These are phyloP conservation scores for Auriscalpium vulgare DNA, from an alignment of 768 basidiomycete species.

Conservation along the genomic window DNA sequence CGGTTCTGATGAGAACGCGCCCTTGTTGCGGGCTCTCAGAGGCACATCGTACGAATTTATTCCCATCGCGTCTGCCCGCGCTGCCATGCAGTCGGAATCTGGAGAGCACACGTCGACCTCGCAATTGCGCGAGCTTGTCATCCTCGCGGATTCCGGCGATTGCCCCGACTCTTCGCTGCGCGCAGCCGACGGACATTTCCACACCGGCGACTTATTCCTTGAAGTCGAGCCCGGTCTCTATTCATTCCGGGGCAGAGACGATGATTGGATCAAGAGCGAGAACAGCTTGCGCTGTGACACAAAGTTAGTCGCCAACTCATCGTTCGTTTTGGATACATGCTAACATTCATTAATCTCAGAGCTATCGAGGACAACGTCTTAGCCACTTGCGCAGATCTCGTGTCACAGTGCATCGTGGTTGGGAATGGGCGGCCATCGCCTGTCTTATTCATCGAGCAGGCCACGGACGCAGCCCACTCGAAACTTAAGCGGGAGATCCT, in stretches of 20 bases:
- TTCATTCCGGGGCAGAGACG: constrained; percentile 62
- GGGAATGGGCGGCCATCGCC: constrained; percentile 72
- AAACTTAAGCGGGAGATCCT: constrained; percentile 66
- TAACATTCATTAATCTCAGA: constrained; percentile 20
- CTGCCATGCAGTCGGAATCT: constrained; percentile 22
- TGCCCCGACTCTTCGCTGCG: constrained; percentile 58
- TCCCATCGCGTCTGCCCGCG: constrained; percentile 38
- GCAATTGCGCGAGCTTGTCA: constrained; percentile 59
- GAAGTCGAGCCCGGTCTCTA: constrained; percentile 51
- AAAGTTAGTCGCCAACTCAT: constrained; percentile 30
- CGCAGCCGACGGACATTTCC: constrained; percentile 60
- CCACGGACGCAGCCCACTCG: constrained; percentile 36
- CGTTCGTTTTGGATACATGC: not conserved
- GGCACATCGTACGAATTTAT: constrained; percentile 62
- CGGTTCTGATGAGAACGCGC: constrained; percentile 40
- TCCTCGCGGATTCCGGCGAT: constrained; percentile 58
- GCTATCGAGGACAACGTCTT: constrained; percentile 75
- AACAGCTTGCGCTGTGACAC: constrained; percentile 75
- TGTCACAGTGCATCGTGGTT: constrained; percentile 71
- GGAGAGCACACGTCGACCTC: constrained; percentile 45
- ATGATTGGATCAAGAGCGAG: constrained; percentile 83
- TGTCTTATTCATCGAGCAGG: constrained; percentile 65
- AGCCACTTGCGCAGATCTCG: constrained; percentile 52
- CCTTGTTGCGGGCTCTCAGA: constrained; percentile 49
- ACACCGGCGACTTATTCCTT: constrained; percentile 77